phyloP scores from a whole-genome alignment of 1,284 basidiomycete species.

The Vanrija pseudolonga region DNA sequence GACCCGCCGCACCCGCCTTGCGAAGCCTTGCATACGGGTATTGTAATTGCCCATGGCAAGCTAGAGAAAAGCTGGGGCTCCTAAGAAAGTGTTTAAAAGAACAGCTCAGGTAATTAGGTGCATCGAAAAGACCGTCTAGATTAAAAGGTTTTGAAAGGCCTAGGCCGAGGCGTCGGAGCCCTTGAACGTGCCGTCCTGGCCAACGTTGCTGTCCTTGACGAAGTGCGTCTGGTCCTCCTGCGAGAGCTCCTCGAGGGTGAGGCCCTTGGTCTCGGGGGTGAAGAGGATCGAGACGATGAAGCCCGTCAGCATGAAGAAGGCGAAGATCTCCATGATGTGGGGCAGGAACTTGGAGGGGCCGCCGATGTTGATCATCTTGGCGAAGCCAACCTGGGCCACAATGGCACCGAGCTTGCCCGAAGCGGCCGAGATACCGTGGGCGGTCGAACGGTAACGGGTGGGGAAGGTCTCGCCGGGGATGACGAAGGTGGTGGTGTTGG shows the following conservation, averaged over 20 bases:
- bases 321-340: slow-evolving; percentile 58
- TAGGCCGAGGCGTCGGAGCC: not conserved
- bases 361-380: slow-evolving; percentile 64
- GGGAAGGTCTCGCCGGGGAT: slow-evolving; percentile 83
- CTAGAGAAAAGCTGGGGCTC: no score
- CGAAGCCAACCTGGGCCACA: slow-evolving; percentile 74
- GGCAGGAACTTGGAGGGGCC: slow-evolving; percentile 58
- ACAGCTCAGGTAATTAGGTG: no score
- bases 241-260: slow-evolving; percentile 64
- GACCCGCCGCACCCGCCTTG: no score
- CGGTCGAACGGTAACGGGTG: slow-evolving; percentile 76
- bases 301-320: slow-evolving; percentile 75
- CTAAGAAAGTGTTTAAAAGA: no score
- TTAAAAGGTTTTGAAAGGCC: not conserved
- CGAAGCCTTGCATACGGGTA: no score
- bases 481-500: slow-evolving; percentile 76
- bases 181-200: not conserved
- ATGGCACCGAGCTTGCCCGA: slow-evolving; percentile 80
- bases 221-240: slow-evolving; percentile 66
- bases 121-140: no score
- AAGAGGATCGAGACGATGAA: slow-evolving; percentile 66
- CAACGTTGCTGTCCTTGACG: slow-evolving; percentile 40
- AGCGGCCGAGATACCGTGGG: slow-evolving; percentile 79
- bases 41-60: no score
- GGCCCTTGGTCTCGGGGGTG: slow-evolving; percentile 69